Conservation (phyloP, 1,284 basidiomycete genomes). For the Sanguinoderma infundibulare region DNA sequence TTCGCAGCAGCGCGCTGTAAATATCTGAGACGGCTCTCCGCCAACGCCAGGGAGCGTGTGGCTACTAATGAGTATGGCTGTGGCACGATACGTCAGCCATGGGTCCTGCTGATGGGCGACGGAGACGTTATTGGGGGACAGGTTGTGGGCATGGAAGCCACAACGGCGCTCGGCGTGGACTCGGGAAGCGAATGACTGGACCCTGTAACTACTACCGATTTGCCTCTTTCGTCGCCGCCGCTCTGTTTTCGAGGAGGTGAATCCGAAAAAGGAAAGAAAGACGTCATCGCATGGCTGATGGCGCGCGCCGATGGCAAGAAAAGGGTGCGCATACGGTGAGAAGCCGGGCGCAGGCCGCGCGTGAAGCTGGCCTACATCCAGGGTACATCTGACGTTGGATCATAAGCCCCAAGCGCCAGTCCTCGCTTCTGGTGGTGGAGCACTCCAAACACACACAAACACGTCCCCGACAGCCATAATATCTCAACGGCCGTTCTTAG, state of each 20-base stretch:
- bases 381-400: no score
- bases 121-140: no score
- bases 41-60: neutral
- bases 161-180: neutral
- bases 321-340: neutral
- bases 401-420: no score
- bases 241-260: neutral
- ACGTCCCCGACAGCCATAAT: neutral
- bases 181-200: neutral
- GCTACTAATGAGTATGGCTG: neutral
- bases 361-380: neutral
- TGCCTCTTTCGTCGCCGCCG: neutral
- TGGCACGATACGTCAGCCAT: no score
- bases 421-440: neutral
- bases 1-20: neutral
- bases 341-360: neutral
- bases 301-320: neutral
- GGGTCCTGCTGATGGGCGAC: no score
- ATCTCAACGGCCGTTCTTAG: neutral
- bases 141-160: neutral
- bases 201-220: neutral
- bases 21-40: neutral
- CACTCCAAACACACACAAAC: conserved; percentile 7
- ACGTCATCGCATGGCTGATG: neutral
- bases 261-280: neutral